A percentile compares a stretch with the other conserved stretches of the same genome.
Evolutionary conservation across 2,329 filamentous ascomycete genomes (phyloP).

Genomic region (Paecilomyces niveus): DNA sequence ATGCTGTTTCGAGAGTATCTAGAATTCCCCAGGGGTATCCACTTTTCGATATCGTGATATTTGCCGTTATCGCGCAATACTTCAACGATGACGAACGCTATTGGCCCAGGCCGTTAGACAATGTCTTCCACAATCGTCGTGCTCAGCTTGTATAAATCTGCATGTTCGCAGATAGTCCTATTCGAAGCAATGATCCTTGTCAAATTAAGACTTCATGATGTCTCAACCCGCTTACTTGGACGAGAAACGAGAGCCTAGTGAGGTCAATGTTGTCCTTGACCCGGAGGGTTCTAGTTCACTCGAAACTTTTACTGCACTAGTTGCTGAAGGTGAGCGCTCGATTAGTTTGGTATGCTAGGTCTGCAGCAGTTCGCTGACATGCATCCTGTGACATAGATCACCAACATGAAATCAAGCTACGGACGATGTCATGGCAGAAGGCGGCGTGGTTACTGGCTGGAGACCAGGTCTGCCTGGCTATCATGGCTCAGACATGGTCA

Average conservation of each 20-base stretch:
- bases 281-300: slow-evolving; percentile 6
- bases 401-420: slow-evolving; percentile 44
- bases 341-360: background rate
- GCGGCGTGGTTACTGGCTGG: slow-evolving; percentile 42
- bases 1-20: background rate
- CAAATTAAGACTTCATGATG: background rate
- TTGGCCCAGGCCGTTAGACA: background rate
- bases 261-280: background rate
- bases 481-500: slow-evolving; percentile 48
- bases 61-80: background rate
- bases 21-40: background rate
- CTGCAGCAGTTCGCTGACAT: background rate
- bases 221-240: background rate
- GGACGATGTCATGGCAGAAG: slow-evolving; percentile 50
- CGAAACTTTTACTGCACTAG: slow-evolving; percentile 16
- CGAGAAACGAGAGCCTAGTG: background rate
- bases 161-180: background rate
- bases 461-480: slow-evolving; percentile 46
- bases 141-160: background rate
- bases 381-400: slow-evolving; percentile 26
- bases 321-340: slow-evolving; percentile 19
- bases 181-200: background rate
- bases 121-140: background rate
- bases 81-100: background rate
- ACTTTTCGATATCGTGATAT: background rate